These are phyloP conservation scores for Vanrija sp. DNA, from an alignment of 1,284 basidiomycete genomes.

Conservation along the genomic window DNA sequence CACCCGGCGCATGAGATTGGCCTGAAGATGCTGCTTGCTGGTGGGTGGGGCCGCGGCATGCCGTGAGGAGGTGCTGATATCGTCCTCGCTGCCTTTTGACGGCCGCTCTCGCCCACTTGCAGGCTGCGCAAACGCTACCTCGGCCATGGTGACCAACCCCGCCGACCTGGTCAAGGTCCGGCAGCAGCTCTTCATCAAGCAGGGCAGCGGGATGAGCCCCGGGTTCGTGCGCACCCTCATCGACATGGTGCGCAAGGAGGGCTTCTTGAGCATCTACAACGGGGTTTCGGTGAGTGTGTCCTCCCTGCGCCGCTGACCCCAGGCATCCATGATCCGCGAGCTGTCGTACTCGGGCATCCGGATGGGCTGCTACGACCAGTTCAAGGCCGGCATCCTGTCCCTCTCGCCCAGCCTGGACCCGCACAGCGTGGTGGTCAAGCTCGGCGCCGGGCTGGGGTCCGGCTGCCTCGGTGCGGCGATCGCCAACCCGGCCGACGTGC, in stretches of 20 bases:
- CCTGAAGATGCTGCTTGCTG: slow-evolving; percentile 13
- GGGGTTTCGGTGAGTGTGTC: slow-evolving; percentile 7
- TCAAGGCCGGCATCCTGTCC: slow-evolving; percentile 11
- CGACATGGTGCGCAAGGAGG: slow-evolving; percentile 13
- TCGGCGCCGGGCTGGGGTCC: slow-evolving; percentile 12
- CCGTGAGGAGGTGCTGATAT: background rate
- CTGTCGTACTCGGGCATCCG: slow-evolving; percentile 12
- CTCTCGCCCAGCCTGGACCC: slow-evolving; percentile 7
- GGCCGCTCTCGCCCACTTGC: background rate
- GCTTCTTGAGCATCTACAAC: slow-evolving; percentile 12
- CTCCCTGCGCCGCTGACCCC: background rate
- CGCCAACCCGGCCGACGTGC: slow-evolving; percentile 20
- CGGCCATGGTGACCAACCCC: slow-evolving; percentile 14
- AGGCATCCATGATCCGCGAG: slow-evolving; percentile 1
- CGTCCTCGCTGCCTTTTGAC: background rate
- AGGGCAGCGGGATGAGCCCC: slow-evolving; percentile 8
- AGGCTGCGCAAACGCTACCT: slow-evolving; percentile 13
- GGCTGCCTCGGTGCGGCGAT: slow-evolving; percentile 15
- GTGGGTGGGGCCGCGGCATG: background rate
- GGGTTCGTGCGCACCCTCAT: slow-evolving; percentile 9
- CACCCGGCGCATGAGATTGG: slow-evolving; percentile 10
- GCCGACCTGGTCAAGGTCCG: slow-evolving; percentile 19
- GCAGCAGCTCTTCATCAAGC: slow-evolving; percentile 18
- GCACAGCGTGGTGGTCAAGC: slow-evolving; percentile 15
- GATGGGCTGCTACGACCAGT: slow-evolving; percentile 19